Percentiles rank a stretch among this genome's conserved stretches.
These are phyloP conservation scores for Pyrus betulifolia DNA, from an alignment of 306 rosid genomes.

Conservation along the genomic window DNA sequence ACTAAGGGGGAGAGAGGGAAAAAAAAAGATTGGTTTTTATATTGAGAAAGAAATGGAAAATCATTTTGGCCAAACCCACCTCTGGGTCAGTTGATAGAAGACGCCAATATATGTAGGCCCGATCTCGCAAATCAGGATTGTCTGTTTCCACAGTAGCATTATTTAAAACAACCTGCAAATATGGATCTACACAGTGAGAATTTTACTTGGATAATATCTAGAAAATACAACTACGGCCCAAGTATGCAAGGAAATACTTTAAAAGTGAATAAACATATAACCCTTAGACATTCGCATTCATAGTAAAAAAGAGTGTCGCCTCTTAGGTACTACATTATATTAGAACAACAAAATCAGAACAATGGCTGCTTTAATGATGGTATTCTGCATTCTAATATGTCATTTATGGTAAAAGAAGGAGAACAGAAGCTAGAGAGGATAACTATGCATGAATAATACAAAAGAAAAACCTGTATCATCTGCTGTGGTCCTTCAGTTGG, in stretches of 20 bases:
- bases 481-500: constrained; percentile 99
- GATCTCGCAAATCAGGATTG: constrained; percentile 98
- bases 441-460: background rate
- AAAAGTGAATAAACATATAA: background rate
- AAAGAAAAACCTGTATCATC: constrained; percentile 83
- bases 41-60: background rate
- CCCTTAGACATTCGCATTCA: background rate
- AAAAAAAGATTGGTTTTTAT: background rate
- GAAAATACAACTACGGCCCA: background rate
- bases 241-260: background rate
- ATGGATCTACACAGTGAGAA: constrained; percentile 20
- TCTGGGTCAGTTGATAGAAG: constrained; percentile 98
- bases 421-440: background rate
- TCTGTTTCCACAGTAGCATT: constrained; percentile 97
- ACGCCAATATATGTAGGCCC: constrained; percentile 99
- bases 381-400: background rate
- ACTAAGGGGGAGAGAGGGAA: background rate
- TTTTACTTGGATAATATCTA: background rate
- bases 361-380: background rate
- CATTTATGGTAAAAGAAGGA: background rate
- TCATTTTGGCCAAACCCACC: constrained; percentile 38
- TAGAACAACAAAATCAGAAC: background rate
- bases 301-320: background rate
- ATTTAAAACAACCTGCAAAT: constrained; percentile 84
- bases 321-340: background rate